Base-by-base conservation (phyloP, 495 filamentous ascomycete species). In the Penicillium maclennaniae region DNA sequence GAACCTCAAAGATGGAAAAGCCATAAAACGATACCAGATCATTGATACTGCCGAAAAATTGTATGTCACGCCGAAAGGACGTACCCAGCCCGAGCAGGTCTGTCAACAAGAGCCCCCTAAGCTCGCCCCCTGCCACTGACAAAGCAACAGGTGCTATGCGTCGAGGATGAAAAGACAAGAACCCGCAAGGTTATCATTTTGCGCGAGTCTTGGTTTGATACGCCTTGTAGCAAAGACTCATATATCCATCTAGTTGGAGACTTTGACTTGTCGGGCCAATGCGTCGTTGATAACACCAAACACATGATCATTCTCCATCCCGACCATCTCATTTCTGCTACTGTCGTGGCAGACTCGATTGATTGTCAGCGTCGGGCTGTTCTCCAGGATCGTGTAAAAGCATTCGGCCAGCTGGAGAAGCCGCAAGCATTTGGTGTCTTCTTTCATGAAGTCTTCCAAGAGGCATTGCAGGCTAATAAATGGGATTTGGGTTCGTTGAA, bases 251-350 rank as follows among this genome's bases (percentile, higher is more conserved):
- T 96, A 48, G 86, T 96, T 50, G 91, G 91, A n/a, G 72, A 81
- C 17, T 95, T 96, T 60, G 74, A 86, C 48, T 55, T 72, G 5
- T 72, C 69, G 10, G 86, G 87, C 6, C 75, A 83, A 54, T 86
- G 83, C 65, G 79, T 89, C 54, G 76, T 96, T 46, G 86, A 91
- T 66, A 89, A 96, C 65, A 69, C 74, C 21, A 74, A 86, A 47
- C 88, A 95, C 60, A 87, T 96, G 74, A 71, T 98, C 36, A 92
- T 98, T 58, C 76, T 98, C 12, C 91, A 98, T 65, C 93, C 93
- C 3, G 93, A 98, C 68, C 92, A 96, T 71, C 81, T 98, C 20
- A 86, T 98, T 46, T 97, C 93, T 10, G 86, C 92, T 2, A 96
- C 92, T 7, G 87, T 92, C 8, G 87, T 98, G 28, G 93, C 88